Base-by-base conservation (phyloP, 2,329 filamentous ascomycete genomes). In the Rhynchosporium agropyri region DNA sequence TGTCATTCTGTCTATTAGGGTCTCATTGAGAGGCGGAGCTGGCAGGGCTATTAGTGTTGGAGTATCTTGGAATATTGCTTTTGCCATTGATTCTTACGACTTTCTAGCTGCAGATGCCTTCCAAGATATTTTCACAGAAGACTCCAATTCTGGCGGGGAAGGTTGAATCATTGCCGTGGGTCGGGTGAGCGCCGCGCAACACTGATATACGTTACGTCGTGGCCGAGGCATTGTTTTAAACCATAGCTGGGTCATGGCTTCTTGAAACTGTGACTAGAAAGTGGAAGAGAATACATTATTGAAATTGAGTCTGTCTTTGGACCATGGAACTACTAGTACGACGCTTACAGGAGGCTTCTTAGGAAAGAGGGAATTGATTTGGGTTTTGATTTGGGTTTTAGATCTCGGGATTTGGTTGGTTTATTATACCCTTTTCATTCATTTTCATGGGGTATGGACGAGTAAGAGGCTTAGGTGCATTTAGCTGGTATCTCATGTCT, bases 101-200 rank as follows among this genome's bases (percentile, higher is more conserved):
- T 20, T 20, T 20, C 26, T 33, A 71, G 70, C 64, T 29, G 70
- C 68, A 3, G 64, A 70, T 59, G 65, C 61, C 9, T 71, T 71
- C 49, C 61, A 70, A 58, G 66, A 70, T 28, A 33, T 67, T 26
- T 69, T 71, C 40, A 42, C 20, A 33, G 60, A 61, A 31, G 58
- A 42, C 29, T 61, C 62, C 8, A 62, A 65, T 10, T 10, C 26
- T 28, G 50, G 26, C 4, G 45, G 28, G 6, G 51, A 43, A 9
- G 40, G 48, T 36, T 26, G 59, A 28, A 31, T 38, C 9, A 36
- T 54, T 49, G 49, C 38, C 31, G 50, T 53, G 33, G 6, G 58
- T 36, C 9, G 61, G 55, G n/a, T 55, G 54, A 60, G 20, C 26
- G 2, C 9, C 20, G 20, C 1, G 6, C 15, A 46, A 3, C 56